These are phyloP conservation scores for Penicillium argentinense DNA, from an alignment of 495 filamentous ascomycete genomes.

Conservation along the genomic window DNA sequence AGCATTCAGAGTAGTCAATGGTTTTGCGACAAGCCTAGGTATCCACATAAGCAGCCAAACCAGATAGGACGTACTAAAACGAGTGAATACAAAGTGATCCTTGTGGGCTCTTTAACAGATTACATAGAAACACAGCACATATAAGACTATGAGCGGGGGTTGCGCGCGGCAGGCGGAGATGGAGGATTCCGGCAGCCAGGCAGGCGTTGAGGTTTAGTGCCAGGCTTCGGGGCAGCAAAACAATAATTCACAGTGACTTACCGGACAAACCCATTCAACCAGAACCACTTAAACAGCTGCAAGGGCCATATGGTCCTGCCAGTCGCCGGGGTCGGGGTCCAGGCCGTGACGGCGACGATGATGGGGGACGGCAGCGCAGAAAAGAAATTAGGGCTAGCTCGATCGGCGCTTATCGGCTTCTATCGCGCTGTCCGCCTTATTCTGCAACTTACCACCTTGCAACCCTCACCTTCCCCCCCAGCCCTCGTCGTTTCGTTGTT, in stretches of 20 bases:
- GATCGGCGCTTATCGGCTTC: slow-evolving; percentile 33
- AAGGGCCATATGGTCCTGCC: no score
- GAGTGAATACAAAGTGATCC: neutral
- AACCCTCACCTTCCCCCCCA: slow-evolving; percentile 11
- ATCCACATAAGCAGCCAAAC: neutral
- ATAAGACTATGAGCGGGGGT: no score
- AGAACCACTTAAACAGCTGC: no score
- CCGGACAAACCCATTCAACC: slow-evolving; percentile 10
- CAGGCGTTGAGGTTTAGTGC: slow-evolving; percentile 23
- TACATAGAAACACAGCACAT: no score
- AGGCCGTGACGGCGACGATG: slow-evolving; percentile 7
- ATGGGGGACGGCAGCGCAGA: slow-evolving; percentile 24
- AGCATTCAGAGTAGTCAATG: slow-evolving; percentile 8
- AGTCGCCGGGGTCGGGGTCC: slow-evolving; percentile 1
- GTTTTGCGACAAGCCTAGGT: neutral
- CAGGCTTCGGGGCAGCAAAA: neutral
- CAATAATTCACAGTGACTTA: slow-evolving; percentile 19
- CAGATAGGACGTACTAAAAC: neutral
- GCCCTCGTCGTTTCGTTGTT: slow-evolving; percentile 8
- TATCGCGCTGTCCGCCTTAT: slow-evolving; percentile 27
- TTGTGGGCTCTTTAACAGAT: no score
- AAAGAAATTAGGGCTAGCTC: slow-evolving; percentile 37
- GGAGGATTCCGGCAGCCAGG: slow-evolving; percentile 10
- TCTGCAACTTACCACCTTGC: slow-evolving; percentile 25
- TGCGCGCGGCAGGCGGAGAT: no score